phyloP scores from a whole-genome alignment of 345 rosid species.

The Citrus sp. region DNA sequence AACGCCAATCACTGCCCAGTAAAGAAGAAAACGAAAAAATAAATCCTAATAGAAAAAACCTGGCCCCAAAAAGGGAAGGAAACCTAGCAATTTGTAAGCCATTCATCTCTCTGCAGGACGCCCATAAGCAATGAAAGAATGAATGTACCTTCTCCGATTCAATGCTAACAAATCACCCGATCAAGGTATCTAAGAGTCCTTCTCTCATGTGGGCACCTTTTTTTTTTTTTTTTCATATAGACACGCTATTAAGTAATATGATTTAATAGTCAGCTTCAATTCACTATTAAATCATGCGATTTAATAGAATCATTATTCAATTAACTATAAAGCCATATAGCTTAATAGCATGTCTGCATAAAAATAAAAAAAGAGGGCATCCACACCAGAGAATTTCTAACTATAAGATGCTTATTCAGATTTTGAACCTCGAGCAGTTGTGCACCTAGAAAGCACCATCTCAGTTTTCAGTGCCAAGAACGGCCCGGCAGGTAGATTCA shows the following conservation, averaged over 20 bases:
- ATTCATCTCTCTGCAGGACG: neutral
- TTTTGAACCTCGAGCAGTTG: neutral
- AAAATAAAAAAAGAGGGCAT: rapidly evolving
- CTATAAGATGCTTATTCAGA: neutral
- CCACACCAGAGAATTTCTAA: too few relatives aligned
- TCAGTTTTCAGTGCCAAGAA: neutral
- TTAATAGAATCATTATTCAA: too few relatives aligned
- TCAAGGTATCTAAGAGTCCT: neutral
- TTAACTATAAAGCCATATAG: too few relatives aligned
- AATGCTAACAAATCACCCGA: neutral
- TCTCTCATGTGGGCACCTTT: too few relatives aligned
- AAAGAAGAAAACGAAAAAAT: neutral
- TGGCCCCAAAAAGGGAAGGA: neutral
- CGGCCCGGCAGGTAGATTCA: neutral
- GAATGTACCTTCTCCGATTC: neutral
- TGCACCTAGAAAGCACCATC: neutral
- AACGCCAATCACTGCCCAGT: neutral
- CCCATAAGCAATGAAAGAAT: neutral
- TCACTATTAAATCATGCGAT: too few relatives aligned
- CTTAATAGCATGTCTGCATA: too few relatives aligned
- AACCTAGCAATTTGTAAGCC: neutral
- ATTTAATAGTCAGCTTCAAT: too few relatives aligned
- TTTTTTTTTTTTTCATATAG: too few relatives aligned
- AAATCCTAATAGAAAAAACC: neutral
- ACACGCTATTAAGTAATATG: too few relatives aligned